Conservation (phyloP, 106 monocot genomes). For the Dendrobium officinale region DNA sequence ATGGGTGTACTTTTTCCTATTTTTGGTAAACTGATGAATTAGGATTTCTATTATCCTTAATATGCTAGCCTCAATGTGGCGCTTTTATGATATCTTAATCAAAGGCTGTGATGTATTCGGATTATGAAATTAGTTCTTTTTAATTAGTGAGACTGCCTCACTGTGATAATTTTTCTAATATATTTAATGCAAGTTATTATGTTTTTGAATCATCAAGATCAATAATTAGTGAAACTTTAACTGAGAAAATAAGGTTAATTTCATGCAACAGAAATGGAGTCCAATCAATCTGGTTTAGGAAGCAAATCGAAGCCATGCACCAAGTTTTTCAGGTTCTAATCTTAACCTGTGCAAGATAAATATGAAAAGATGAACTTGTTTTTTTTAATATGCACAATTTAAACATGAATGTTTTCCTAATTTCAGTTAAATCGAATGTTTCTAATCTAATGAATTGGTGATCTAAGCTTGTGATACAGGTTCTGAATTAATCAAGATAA, state of each 20-base stretch:
- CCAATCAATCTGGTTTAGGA: conserved; percentile 84
- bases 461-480: conserved; percentile 68
- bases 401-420: not conserved
- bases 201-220: conserved; percentile 8
- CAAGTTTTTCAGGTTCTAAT: conserved; percentile 92
- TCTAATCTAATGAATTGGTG: conserved; percentile 33
- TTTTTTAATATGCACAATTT: conserved; percentile 13
- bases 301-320: conserved; percentile 99
- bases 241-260: conserved; percentile 57
- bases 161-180: not conserved
- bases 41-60: too few species aligned
- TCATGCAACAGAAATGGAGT: conserved; percentile 72
- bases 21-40: too few species aligned
- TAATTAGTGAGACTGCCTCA: too few species aligned
- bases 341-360: conserved; percentile 41
- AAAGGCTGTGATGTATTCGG: not conserved
- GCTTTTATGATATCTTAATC: too few species aligned
- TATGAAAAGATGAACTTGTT: conserved; percentile 26
- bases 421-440: too few species aligned
- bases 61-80: too few species aligned
- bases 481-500: conserved; percentile 56
- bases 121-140: not conserved
- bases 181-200: not conserved
- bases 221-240: conserved; percentile 16
- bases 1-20: too few species aligned